Percentiles rank a stretch among this genome's conserved stretches.
These are phyloP conservation scores for Hygrophoropsis aurantiaca DNA, from an alignment of 768 basidiomycete genomes.

Conservation along the genomic window DNA sequence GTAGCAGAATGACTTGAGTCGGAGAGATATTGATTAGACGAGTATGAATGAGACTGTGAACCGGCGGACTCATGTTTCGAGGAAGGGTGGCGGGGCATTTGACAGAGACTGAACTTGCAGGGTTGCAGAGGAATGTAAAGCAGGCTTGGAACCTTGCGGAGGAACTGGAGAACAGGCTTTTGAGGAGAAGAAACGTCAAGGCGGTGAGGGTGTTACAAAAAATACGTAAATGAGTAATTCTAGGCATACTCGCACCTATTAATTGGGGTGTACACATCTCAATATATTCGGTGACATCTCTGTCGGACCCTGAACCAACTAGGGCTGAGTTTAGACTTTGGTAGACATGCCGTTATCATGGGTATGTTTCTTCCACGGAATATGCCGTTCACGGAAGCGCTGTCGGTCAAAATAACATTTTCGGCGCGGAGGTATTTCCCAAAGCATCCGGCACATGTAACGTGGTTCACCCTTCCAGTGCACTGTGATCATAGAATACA, in stretches of 20 bases:
- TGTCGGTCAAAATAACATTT: slow-evolving; percentile 13
- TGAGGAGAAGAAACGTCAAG: slow-evolving; percentile 35
- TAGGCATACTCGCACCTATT: slow-evolving; percentile 24
- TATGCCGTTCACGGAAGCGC: slow-evolving; percentile 22
- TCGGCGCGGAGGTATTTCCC: slow-evolving; percentile 30
- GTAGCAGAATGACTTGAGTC: slow-evolving; percentile 24
- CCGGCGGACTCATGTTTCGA: slow-evolving; percentile 22
- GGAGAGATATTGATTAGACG: slow-evolving; percentile 21
- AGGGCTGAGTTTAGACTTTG: slow-evolving; percentile 34
- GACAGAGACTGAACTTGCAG: slow-evolving; percentile 15
- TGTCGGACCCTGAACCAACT: slow-evolving; percentile 33
- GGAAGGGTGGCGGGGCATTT: slow-evolving; percentile 30
- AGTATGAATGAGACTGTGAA: slow-evolving; percentile 14
- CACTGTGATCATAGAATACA: too few species aligned
- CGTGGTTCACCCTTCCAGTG: too few species aligned
- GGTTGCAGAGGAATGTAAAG: slow-evolving; percentile 23
- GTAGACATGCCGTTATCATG: slow-evolving; percentile 12
- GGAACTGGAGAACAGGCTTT: slow-evolving; percentile 25
- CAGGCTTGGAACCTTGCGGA: slow-evolving; percentile 24
- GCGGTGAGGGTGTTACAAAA: slow-evolving; percentile 28
- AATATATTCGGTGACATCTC: slow-evolving; percentile 27
- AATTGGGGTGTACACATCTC: slow-evolving; percentile 16
- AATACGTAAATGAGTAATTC: slow-evolving; percentile 31
- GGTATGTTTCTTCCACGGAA: slow-evolving; percentile 29
- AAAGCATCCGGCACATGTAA: slow-evolving; percentile 1